Conservation (phyloP, 1,139 yeast genomes). For the Blastobotrys petasosporus region DNA sequence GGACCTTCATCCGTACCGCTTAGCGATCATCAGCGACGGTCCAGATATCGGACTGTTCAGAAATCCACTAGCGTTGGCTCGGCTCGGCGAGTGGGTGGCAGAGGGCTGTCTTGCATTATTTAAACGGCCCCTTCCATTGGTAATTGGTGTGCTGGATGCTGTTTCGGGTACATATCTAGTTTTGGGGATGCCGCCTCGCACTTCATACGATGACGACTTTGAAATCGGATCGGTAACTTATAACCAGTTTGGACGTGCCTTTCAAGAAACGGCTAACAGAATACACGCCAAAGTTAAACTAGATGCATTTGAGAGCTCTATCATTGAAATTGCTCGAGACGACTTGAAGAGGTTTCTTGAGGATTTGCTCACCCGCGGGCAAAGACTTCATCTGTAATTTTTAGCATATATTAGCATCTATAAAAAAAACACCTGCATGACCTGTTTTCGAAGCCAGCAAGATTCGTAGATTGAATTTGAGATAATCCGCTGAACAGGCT, state of each 20-base stretch:
- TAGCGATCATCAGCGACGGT: constrained; percentile 86
- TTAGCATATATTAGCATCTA: constrained; percentile 1
- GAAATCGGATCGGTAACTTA: constrained; percentile 23
- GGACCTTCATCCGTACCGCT: constrained; percentile 70
- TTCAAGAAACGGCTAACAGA: constrained; percentile 73
- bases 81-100: constrained; percentile 84
- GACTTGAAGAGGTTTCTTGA: constrained; percentile 87
- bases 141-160: constrained; percentile 77
- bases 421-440: background rate
- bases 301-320: constrained; percentile 91
- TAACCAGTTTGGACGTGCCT: constrained; percentile 85
- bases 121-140: constrained; percentile 65
- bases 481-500: too few relatives aligned
- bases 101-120: constrained; percentile 86
- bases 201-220: constrained; percentile 45
- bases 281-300: constrained; percentile 87
- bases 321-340: constrained; percentile 81
- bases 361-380: constrained; percentile 21
- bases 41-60: constrained; percentile 73
- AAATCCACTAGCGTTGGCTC: constrained; percentile 78
- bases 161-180: constrained; percentile 76
- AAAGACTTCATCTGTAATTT: background rate
- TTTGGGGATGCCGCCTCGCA: constrained; percentile 82
- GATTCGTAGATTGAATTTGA: background rate
- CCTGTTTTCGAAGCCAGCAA: background rate